Evolutionary conservation across 177 flowering plant genomes (phyloP).

Genomic region (Vitis hybrid): DNA sequence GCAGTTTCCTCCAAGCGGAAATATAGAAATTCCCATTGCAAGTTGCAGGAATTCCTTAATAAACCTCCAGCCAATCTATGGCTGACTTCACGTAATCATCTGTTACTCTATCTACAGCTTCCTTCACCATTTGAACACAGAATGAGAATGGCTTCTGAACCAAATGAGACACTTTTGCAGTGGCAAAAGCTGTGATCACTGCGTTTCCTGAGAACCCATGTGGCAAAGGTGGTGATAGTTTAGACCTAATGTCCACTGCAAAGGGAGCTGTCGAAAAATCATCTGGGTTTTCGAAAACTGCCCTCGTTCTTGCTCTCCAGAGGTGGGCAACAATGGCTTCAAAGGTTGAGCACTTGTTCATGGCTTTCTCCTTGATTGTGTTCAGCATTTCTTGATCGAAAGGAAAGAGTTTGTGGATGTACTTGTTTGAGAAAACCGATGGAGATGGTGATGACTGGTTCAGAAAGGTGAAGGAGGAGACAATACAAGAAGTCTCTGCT

Average conservation of each 20-base stretch:
- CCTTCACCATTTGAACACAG: slow-evolving; percentile 30
- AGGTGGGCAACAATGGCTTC: slow-evolving; percentile 46
- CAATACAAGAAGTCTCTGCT: slow-evolving; percentile 21
- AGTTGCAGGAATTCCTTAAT: slow-evolving; percentile 41
- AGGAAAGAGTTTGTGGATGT: slow-evolving; percentile 32
- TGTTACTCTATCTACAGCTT: slow-evolving; percentile 34
- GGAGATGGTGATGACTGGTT: slow-evolving; percentile 12
- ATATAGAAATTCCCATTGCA: slow-evolving; percentile 40
- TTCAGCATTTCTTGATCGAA: slow-evolving; percentile 32
- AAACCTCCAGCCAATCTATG: slow-evolving; percentile 51
- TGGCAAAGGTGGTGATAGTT: slow-evolving; percentile 31
- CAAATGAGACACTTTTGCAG: slow-evolving; percentile 36
- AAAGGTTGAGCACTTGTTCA: slow-evolving; percentile 38
- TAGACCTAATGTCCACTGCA: slow-evolving; percentile 43
- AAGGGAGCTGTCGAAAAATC: slow-evolving; percentile 34
- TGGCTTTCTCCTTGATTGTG: slow-evolving; percentile 30
- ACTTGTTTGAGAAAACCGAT: slow-evolving; percentile 17
- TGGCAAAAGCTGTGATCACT: slow-evolving; percentile 49
- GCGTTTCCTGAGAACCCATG: slow-evolving; percentile 45
- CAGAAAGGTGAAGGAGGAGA: slow-evolving; percentile 32
- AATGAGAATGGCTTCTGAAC: slow-evolving; percentile 31
- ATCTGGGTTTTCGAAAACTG: slow-evolving; percentile 26
- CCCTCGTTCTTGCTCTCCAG: slow-evolving; percentile 44
- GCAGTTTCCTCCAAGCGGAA: slow-evolving; percentile 51
- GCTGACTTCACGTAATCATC: slow-evolving; percentile 44